phyloP scores from a whole-genome alignment of 495 filamentous ascomycete genomes.

The Aeminium ludgeri region DNA sequence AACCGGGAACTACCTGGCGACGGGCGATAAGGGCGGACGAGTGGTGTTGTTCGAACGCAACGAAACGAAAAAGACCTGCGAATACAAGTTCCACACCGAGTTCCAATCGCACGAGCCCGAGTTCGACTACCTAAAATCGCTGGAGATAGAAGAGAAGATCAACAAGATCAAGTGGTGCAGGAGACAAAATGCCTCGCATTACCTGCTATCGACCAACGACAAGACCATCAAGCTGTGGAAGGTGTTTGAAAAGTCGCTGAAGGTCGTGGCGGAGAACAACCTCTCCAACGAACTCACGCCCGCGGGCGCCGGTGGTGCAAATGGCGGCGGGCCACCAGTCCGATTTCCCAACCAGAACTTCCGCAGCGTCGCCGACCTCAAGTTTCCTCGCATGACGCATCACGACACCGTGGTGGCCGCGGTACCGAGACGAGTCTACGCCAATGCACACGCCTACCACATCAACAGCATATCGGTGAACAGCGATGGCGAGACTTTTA shows the following conservation, averaged over 20 bases:
- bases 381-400: slow-evolving; percentile 87
- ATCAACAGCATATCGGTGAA: slow-evolving; percentile 99
- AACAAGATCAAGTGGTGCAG: slow-evolving; percentile 99
- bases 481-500: slow-evolving; percentile 97
- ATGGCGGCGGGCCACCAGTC: slow-evolving; percentile 55
- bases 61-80: slow-evolving; percentile 99
- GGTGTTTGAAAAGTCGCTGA: slow-evolving; percentile 96
- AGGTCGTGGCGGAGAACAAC: slow-evolving; percentile 98
- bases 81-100: slow-evolving; percentile 99
- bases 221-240: slow-evolving; percentile 99
- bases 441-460: slow-evolving; percentile 96
- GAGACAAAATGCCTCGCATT: slow-evolving; percentile 94
- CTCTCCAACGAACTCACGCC: slow-evolving; percentile 87
- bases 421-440: slow-evolving; percentile 86
- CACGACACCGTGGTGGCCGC: slow-evolving; percentile 97
- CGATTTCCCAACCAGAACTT: slow-evolving; percentile 57
- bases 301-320: slow-evolving; percentile 44
- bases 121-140: slow-evolving; percentile 96
- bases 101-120: slow-evolving; percentile 99
- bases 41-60: slow-evolving; percentile 96
- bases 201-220: slow-evolving; percentile 95
- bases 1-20: slow-evolving; percentile 94
- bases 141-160: slow-evolving; percentile 99
- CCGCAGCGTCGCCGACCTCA: slow-evolving; percentile 63
- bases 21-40: slow-evolving; percentile 91